Percentiles rank a stretch among this genome's conserved stretches.
Conservation (phyloP, 1,284 basidiomycete genomes). For the Ustilago esculenta region DNA sequence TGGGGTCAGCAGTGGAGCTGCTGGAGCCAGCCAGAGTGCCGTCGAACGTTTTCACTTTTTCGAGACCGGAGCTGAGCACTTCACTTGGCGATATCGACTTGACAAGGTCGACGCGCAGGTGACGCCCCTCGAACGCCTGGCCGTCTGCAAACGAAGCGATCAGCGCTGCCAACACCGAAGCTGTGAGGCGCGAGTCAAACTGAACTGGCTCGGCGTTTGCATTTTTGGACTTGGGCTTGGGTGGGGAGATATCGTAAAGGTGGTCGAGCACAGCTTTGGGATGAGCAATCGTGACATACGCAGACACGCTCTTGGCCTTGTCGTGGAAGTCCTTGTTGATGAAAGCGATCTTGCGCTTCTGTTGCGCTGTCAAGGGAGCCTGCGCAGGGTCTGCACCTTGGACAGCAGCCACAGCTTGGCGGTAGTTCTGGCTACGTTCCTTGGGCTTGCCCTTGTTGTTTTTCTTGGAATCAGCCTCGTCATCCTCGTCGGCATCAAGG, state of each 20-base stretch:
- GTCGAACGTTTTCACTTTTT: conserved; percentile 52
- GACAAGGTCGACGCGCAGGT: conserved; percentile 62
- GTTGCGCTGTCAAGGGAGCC: conserved; percentile 77
- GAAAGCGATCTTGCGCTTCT: conserved; percentile 94
- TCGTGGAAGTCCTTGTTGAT: conserved; percentile 79
- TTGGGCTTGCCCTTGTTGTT: conserved; percentile 66
- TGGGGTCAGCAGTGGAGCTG: conserved; percentile 67
- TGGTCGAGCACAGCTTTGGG: conserved; percentile 42
- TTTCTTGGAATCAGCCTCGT: conserved; percentile 58
- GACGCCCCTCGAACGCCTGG: conserved; percentile 76
- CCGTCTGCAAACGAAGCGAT: conserved; percentile 77
- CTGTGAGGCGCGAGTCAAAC: conserved; percentile 49
- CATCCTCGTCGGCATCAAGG: conserved; percentile 56
- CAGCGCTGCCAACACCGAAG: conserved; percentile 73
- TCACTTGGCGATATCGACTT: conserved; percentile 50
- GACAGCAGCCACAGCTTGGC: conserved; percentile 68
- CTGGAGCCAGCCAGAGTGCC: conserved; percentile 40
- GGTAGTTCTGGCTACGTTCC: conserved; percentile 75
- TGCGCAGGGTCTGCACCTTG: conserved; percentile 59
- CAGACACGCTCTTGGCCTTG: conserved; percentile 60
- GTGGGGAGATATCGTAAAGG: conserved; percentile 24
- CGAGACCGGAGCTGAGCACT: conserved; percentile 57
- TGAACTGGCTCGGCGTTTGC: conserved; percentile 6
- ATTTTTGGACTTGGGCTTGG: conserved; percentile 34
- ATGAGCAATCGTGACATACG: conserved; percentile 61